Conservation (phyloP, 1,284 basidiomycete species). For the Cutaneotrichosporon curvatum region DNA sequence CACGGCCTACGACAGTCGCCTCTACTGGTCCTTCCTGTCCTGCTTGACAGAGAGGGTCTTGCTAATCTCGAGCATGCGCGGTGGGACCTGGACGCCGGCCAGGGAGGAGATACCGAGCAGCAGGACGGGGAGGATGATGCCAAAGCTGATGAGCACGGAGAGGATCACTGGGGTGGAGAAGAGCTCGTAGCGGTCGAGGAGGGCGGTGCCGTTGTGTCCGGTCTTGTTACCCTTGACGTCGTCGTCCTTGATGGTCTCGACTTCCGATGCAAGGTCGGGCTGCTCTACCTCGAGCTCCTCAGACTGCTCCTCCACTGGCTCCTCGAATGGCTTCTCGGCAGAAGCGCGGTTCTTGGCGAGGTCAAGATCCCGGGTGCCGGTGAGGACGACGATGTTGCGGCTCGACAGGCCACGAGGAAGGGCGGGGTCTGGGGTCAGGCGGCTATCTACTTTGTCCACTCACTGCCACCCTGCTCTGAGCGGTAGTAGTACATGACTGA, state of each 20-base stretch:
- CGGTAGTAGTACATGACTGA: conserved; percentile 11
- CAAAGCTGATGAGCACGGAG: conserved; percentile 59
- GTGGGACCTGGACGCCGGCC: conserved; percentile 63
- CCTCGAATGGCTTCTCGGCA: too few relatives aligned
- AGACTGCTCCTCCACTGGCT: not conserved
- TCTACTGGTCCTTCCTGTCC: conserved; percentile 73
- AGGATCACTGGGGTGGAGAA: conserved; percentile 71
- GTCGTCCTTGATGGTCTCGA: conserved; percentile 4
- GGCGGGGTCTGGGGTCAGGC: conserved; percentile 6
- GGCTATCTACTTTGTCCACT: not conserved
- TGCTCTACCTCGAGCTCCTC: conserved; percentile 49
- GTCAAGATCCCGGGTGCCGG: conserved; percentile 30
- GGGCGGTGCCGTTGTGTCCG: conserved; percentile 20
- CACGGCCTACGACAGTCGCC: not conserved
- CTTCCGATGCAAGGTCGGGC: conserved; percentile 70
- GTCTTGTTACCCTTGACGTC: conserved; percentile 24
- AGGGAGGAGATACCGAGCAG: conserved; percentile 62
- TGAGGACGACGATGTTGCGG: conserved; percentile 31
- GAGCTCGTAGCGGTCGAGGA: conserved; percentile 63
- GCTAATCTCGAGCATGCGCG: conserved; percentile 43
- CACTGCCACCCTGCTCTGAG: conserved; percentile 8
- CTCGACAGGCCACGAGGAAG: conserved; percentile 17
- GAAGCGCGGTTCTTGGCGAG: too few relatives aligned
- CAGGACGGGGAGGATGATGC: conserved; percentile 64
- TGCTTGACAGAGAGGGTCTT: conserved; percentile 49